phyloP scores from a whole-genome alignment of 768 basidiomycete species.

The Mrakia blollopis region DNA sequence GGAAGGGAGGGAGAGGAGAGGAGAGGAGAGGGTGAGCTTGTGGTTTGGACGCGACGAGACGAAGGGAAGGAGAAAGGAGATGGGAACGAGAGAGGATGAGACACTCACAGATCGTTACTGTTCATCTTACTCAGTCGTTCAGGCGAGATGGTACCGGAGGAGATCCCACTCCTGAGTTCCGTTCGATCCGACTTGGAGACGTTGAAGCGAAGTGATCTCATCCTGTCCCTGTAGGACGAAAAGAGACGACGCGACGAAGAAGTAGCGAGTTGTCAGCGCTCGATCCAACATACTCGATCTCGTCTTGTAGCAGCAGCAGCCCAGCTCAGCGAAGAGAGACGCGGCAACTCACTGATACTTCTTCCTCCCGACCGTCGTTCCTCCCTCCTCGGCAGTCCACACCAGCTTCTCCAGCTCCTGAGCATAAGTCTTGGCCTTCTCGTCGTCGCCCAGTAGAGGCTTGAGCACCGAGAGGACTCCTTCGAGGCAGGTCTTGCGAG shows the following conservation, averaged over 20 bases:
- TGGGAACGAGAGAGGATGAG: background rate
- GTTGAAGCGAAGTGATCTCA: constrained; percentile 30
- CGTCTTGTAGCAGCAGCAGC: no score
- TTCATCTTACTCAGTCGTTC: constrained; percentile 16
- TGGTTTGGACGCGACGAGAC: background rate
- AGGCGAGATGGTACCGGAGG: constrained; percentile 22
- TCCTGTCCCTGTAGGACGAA: constrained; percentile 22
- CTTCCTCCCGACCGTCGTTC: constrained; percentile 11
- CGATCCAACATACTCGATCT: no score
- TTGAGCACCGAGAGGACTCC: background rate
- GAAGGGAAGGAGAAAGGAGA: background rate
- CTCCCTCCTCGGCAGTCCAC: constrained; percentile 19
- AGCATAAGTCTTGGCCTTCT: constrained; percentile 3
- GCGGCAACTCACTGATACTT: constrained; percentile 24
- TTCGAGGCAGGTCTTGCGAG: constrained; percentile 10
- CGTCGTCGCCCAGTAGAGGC: background rate
- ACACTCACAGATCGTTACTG: constrained; percentile 28
- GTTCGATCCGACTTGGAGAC: constrained; percentile 29
- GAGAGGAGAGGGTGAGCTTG: background rate
- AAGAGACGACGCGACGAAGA: no score
- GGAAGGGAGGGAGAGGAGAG: background rate
- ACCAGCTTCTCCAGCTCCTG: constrained; percentile 22
- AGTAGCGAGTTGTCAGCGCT: background rate
- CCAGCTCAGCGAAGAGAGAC: no score
- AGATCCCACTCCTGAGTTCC: constrained; percentile 23